phyloP scores from a whole-genome alignment of 2,329 filamentous ascomycete genomes.

The Sporothrix mexicana region DNA sequence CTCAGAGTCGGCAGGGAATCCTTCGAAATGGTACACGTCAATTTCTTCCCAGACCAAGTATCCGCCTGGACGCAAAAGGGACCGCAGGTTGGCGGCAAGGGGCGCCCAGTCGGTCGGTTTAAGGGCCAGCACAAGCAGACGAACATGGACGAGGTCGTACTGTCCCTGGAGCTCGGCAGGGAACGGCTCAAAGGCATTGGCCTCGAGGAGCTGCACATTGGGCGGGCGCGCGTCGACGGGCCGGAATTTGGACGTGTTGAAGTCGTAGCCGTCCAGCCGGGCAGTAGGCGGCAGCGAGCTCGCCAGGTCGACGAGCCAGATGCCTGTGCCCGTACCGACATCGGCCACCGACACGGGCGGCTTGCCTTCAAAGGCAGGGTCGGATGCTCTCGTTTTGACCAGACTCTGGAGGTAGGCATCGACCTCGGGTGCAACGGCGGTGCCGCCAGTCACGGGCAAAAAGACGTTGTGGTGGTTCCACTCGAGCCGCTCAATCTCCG shows the following conservation, averaged over 20 bases:
- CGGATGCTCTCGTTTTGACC: not conserved
- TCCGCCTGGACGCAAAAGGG: slow-evolving; percentile 34
- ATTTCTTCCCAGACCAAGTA: slow-evolving; percentile 35
- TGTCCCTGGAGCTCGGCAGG: slow-evolving; percentile 16
- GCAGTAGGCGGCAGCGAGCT: slow-evolving; percentile 18
- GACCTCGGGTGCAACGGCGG: slow-evolving; percentile 28
- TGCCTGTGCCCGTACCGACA: slow-evolving; percentile 33
- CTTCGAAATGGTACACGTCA: not conserved
- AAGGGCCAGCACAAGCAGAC: slow-evolving; percentile 30
- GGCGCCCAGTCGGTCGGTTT: slow-evolving; percentile 25
- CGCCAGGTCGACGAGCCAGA: slow-evolving; percentile 36
- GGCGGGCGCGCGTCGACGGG: slow-evolving; percentile 26
- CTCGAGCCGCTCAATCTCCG: slow-evolving; percentile 34
- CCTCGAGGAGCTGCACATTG: slow-evolving; percentile 30
- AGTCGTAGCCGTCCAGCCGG: slow-evolving; percentile 34
- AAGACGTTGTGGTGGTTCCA: slow-evolving; percentile 31
- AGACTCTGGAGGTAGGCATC: slow-evolving; percentile 17
- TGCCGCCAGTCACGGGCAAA: slow-evolving; percentile 23
- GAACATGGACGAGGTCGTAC: slow-evolving; percentile 36
- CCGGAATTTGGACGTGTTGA: slow-evolving; percentile 33
- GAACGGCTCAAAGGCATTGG: slow-evolving; percentile 25
- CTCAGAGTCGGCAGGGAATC: slow-evolving; percentile 4
- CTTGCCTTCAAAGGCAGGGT: not conserved
- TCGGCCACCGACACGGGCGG: slow-evolving; percentile 1
- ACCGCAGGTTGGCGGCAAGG: slow-evolving; percentile 14